These are phyloP conservation scores for Moesziomyces sp. DNA, from an alignment of 1,284 basidiomycete species.

Conservation along the genomic window DNA sequence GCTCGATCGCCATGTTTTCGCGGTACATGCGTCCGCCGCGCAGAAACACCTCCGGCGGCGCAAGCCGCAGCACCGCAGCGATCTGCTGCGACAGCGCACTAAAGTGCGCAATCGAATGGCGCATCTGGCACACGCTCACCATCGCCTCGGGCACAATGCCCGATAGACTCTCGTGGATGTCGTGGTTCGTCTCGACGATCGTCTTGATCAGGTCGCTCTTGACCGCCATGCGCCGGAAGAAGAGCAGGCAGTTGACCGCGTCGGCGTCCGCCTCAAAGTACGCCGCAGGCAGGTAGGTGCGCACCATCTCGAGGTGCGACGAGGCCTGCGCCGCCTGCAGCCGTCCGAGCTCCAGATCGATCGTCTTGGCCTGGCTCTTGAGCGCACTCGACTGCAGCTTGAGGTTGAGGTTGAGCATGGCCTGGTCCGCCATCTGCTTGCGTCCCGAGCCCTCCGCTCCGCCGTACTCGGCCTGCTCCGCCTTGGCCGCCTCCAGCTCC, in stretches of 20 bases:
- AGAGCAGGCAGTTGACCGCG: constrained; percentile 58
- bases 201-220: constrained; percentile 62
- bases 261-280: constrained; percentile 61
- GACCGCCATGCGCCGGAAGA: constrained; percentile 63
- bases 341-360: constrained; percentile 58
- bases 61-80: constrained; percentile 57
- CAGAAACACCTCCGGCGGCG: constrained; percentile 57
- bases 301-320: constrained; percentile 57
- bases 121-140: constrained; percentile 60
- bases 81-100: constrained; percentile 60
- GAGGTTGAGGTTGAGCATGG: constrained; percentile 63
- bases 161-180: constrained; percentile 55
- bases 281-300: constrained; percentile 56
- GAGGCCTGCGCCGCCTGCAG: constrained; percentile 56
- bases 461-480: constrained; percentile 45
- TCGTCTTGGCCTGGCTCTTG: constrained; percentile 64
- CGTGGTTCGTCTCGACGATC: constrained; percentile 57
- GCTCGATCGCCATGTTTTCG: constrained; percentile 84
- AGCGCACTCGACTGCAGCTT: constrained; percentile 62
- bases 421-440: constrained; percentile 50
- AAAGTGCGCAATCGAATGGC: constrained; percentile 63
- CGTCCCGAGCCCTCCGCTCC: constrained; percentile 40
- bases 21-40: constrained; percentile 79
- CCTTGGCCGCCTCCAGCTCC: constrained; percentile 59
- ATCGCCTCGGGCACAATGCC: constrained; percentile 55